Evolutionary conservation across 2,329 filamentous ascomycete genomes (phyloP).

Genomic region (Aschersonia sp.): DNA sequence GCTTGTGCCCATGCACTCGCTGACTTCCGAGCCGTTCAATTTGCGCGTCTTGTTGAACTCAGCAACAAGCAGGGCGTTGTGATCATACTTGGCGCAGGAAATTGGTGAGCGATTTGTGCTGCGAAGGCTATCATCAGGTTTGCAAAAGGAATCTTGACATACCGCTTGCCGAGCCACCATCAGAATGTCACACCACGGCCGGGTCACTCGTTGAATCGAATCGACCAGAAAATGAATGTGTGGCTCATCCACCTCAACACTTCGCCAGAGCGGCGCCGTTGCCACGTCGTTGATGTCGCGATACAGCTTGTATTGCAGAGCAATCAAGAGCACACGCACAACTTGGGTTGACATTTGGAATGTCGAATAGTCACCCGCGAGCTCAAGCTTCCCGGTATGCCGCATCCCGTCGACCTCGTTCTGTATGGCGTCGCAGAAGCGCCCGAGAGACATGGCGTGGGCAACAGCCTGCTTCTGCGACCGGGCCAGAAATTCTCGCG

Average conservation of each 20-base stretch:
- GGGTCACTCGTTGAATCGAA: constrained; percentile 17
- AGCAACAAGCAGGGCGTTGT: constrained; percentile 14
- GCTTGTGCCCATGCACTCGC: constrained; percentile 4
- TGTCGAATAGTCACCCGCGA: constrained; percentile 16
- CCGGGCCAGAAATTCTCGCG: constrained; percentile 18
- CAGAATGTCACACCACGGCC: constrained; percentile 17
- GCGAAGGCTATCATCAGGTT: not conserved
- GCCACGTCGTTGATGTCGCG: constrained; percentile 18
- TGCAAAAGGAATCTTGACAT: constrained; percentile 4
- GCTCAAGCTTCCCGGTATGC: constrained; percentile 9
- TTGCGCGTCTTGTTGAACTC: constrained; percentile 17
- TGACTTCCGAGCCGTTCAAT: constrained; percentile 10
- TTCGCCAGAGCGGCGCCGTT: constrained; percentile 21
- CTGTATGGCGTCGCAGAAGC: constrained; percentile 20
- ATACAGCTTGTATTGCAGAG: constrained; percentile 20
- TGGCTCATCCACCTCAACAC: constrained; percentile 15
- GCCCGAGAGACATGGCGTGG: constrained; percentile 20
- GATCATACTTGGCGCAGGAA: constrained; percentile 10
- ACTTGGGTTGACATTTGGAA: constrained; percentile 16
- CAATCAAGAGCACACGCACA: constrained; percentile 18
- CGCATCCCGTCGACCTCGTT: constrained; percentile 13
- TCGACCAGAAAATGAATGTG: constrained; percentile 18
- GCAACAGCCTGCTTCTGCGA: constrained; percentile 24
- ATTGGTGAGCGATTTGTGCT: not conserved
- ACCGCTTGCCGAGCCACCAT: constrained; percentile 14